A percentile compares a stretch with the other conserved stretches of the same genome.
phyloP scores from a whole-genome alignment of 805 yeast species.

The Candida stauntonica region DNA sequence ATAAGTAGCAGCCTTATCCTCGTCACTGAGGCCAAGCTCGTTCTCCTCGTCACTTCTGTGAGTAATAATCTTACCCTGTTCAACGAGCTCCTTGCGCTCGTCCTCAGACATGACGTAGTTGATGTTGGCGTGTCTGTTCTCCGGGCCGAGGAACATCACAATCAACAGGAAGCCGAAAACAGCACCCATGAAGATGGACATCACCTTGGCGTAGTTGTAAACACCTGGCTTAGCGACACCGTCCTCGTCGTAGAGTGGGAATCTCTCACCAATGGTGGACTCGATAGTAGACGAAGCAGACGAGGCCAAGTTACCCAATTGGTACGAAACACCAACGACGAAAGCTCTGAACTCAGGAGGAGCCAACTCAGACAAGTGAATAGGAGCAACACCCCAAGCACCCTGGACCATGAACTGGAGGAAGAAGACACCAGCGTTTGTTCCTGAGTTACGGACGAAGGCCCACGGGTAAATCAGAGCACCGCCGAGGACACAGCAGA shows the following conservation, averaged over 20 bases:
- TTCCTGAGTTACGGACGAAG: constrained; percentile 41
- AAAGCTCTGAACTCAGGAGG: constrained; percentile 62
- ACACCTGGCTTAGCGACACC: constrained; percentile 30
- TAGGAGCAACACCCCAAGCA: constrained; percentile 65
- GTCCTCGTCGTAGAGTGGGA: constrained; percentile 35
- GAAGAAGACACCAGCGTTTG: constrained; percentile 57
- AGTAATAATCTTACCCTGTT: constrained; percentile 24
- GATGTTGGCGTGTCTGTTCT: constrained; percentile 38
- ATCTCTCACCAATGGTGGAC: constrained; percentile 53
- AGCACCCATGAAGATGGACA: constrained; percentile 65
- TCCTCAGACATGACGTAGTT: constrained; percentile 21
- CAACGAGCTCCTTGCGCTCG: constrained; percentile 21
- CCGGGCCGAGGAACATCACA: constrained; percentile 56
- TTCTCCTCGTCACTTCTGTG: constrained; percentile 18
- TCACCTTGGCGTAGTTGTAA: constrained; percentile 53
- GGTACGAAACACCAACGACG: constrained; percentile 60
- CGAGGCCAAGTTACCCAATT: constrained; percentile 63
- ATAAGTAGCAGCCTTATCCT: constrained; percentile 10
- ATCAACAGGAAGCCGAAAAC: constrained; percentile 51
- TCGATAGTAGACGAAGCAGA: constrained; percentile 70
- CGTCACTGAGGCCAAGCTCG: constrained; percentile 5
- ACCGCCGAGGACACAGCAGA: constrained; percentile 53
- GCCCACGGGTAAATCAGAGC: constrained; percentile 64
- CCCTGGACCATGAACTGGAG: constrained; percentile 64
- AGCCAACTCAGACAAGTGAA: constrained; percentile 56